Conservation (phyloP, 768 basidiomycete species). For the Antrodiella citrinella region DNA sequence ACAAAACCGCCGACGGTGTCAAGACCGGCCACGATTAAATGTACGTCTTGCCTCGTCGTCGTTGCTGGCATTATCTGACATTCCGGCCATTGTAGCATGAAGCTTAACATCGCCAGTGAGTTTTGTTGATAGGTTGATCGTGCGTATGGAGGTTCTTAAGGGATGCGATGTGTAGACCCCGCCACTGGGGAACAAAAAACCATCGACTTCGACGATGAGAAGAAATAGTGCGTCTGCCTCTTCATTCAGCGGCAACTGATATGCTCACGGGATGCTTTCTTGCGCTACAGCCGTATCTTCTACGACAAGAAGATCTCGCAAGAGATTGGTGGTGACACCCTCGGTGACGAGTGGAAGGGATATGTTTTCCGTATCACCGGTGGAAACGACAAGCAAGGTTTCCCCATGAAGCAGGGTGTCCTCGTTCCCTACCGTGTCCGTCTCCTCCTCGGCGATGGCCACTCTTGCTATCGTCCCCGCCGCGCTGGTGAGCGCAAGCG, state of each 20-base stretch:
- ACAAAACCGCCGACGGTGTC: conserved; percentile 24
- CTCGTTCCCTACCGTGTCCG: conserved; percentile 89
- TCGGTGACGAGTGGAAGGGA: conserved; percentile 96
- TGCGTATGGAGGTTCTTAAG: conserved; percentile 10
- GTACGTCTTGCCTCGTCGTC: conserved; percentile 22
- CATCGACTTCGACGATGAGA: conserved; percentile 90
- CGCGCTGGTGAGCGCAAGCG: conserved; percentile 95
- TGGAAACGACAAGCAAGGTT: conserved; percentile 98
- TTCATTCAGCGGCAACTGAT: conserved; percentile 3
- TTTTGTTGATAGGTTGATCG: conserved; percentile 14
- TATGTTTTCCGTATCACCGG: conserved; percentile 96
- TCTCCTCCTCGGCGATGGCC: conserved; percentile 90
- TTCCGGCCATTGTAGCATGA: conserved; percentile 52
- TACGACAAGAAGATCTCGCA: conserved; percentile 96
- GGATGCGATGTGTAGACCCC: conserved; percentile 52
- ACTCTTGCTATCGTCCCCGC: conserved; percentile 95
- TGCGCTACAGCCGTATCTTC: conserved; percentile 69
- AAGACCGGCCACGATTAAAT: conserved; percentile 29
- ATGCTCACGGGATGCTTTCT: neutral
- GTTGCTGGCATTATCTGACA: conserved; percentile 7
- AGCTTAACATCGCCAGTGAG: conserved; percentile 96
- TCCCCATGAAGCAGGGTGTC: conserved; percentile 99
- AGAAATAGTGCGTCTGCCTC: conserved; percentile 49
- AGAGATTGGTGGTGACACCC: conserved; percentile 83
- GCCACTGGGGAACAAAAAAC: conserved; percentile 97